These are phyloP conservation scores for Coemansia sp. DNA, from an alignment of 192 early-diverging fungal genomes.

Conservation along the genomic window DNA sequence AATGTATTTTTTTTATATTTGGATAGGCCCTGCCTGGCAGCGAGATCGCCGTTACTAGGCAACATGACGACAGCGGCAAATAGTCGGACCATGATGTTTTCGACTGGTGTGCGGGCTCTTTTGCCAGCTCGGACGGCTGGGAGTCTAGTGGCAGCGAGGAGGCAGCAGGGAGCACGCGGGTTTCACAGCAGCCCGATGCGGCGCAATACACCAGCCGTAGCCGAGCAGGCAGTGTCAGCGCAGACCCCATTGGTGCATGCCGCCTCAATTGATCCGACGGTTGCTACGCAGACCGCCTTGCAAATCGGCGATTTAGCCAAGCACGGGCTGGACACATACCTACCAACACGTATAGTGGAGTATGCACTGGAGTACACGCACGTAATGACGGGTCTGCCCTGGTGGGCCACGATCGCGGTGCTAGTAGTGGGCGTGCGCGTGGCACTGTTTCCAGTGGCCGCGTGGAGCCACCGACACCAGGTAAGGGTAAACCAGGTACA, in stretches of 20 bases:
- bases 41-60: too few species aligned
- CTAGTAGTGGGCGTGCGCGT: conserved; percentile 66
- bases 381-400: conserved; percentile 80
- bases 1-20: too few species aligned
- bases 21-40: too few species aligned
- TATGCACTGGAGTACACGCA: conserved; percentile 71
- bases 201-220: neutral
- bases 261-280: neutral
- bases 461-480: conserved; percentile 68
- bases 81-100: neutral
- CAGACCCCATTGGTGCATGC: neutral
- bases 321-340: conserved; percentile 69
- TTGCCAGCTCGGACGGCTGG: neutral
- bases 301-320: conserved; percentile 82
- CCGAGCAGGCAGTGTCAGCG: neutral
- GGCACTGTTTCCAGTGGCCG: conserved; percentile 64
- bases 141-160: neutral
- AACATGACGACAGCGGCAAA: too few species aligned
- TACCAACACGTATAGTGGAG: conserved; percentile 71
- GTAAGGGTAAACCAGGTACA: conserved; percentile 67
- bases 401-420: conserved; percentile 85
- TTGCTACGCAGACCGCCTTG: conserved; percentile 37
- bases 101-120: neutral
- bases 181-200: conserved; percentile 15
- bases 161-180: conserved; percentile 3